These are phyloP conservation scores for Cryptococcus wingfieldii DNA, from an alignment of 1,284 basidiomycete species.

Conservation along the genomic window DNA sequence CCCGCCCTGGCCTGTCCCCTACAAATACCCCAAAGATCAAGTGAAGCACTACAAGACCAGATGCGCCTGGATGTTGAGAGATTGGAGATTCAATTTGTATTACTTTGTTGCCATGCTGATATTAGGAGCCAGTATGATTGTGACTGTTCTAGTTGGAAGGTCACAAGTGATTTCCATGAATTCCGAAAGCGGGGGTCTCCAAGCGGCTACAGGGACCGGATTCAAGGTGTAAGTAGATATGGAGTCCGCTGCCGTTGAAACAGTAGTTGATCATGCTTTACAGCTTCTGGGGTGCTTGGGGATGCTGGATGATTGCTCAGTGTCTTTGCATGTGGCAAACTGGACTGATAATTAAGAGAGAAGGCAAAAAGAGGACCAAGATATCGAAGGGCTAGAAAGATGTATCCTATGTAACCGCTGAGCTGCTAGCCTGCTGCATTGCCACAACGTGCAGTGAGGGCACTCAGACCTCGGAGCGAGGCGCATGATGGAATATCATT, in stretches of 20 bases:
- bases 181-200: not conserved
- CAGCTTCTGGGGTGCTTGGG: conserved; percentile 9
- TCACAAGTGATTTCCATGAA: not conserved
- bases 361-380: conserved; percentile 1
- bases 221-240: conserved; percentile 7
- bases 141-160: conserved; percentile 4
- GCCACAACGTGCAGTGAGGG: too few species aligned
- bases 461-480: too few species aligned
- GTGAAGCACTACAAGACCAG: not conserved
- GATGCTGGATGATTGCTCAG: conserved; percentile 2
- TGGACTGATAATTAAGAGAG: conserved; percentile 1
- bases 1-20: conserved; percentile 9
- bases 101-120: conserved; percentile 4
- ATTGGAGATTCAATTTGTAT: conserved; percentile 6
- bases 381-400: conserved; percentile 1
- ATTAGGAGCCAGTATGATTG: conserved; percentile 2
- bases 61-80: conserved; percentile 9
- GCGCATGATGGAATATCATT: too few species aligned
- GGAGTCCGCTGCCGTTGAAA: not conserved
- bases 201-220: conserved; percentile 5
- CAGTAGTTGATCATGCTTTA: not conserved
- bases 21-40: not conserved
- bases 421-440: too few species aligned
- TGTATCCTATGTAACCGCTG: too few species aligned
- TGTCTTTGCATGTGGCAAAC: conserved; percentile 4